Base-by-base conservation (phyloP, 208 protist species). In the Tritrichomonas foetus region DNA sequence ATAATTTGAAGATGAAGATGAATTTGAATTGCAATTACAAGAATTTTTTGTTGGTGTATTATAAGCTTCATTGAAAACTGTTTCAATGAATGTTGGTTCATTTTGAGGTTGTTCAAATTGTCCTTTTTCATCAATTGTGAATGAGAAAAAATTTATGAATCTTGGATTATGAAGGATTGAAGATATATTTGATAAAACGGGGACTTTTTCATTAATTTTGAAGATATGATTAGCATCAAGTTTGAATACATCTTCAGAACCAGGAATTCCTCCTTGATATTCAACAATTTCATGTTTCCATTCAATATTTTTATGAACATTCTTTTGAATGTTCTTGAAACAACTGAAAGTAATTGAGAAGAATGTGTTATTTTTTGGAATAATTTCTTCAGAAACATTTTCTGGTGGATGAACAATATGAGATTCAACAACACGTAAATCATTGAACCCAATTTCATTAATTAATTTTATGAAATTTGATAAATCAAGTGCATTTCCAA, bases 401-500 rank as follows among this genome's bases (percentile, higher is more conserved):
- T 72, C 66, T 33, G 66, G 66, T 33, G 33, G 25, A 30, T 72
- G 20, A 47, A 78, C 5, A 47, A 78, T 47, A 9, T 36, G 27
- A 11, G 36, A 47, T 47, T 11, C n/a, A 5, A 78, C 69, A 20
- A 5, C 2, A 39, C 36, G 3, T 13, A 78, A 30, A 20, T 78
- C 33, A 5, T 78, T 47, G 36, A 78, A 78, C 3, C 69, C 69
- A 78, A 47, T 11, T 39, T 47, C 20, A 2, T 47, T 49, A 27
- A 78, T 78, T 5, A 39, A 39, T 22, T 11, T 36, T 11, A 78
- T 47, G 36, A 78, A 78, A 47, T 11, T 47, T 22, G 13, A 47
- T 1, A 78, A 39, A 47, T 78, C 69, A 2, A 78, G 13, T 47
- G 36, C 69, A n/a, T 78, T 78, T 78, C 66, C 93, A 50, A 95